phyloP scores from a whole-genome alignment of 495 filamentous ascomycete genomes.

The Talaromyces liani region DNA sequence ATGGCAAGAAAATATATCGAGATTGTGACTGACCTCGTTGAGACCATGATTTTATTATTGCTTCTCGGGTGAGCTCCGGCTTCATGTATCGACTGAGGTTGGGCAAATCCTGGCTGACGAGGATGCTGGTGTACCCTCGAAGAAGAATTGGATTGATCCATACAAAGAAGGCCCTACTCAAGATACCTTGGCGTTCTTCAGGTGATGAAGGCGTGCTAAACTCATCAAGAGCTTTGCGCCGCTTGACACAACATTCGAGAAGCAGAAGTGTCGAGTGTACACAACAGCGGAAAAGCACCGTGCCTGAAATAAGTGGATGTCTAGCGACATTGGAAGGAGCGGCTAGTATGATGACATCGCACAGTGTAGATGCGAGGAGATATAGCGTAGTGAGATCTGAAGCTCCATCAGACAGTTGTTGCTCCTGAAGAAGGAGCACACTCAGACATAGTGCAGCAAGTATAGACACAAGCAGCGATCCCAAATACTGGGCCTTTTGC shows the following conservation, averaged over 20 bases:
- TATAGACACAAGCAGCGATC: neutral
- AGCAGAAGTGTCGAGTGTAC: neutral
- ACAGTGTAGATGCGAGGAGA: neutral
- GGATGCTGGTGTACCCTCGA: neutral
- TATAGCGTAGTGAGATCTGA: neutral
- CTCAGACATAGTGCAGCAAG: neutral
- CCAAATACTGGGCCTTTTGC: neutral
- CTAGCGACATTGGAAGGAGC: neutral
- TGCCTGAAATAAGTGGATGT: neutral
- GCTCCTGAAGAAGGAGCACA: neutral
- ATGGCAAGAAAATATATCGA: neutral
- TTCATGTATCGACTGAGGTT: neutral
- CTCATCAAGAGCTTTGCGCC: neutral
- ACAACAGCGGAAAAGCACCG: neutral
- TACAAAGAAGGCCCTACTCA: neutral
- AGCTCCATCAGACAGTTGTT: neutral
- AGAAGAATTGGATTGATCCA: conserved; percentile 6
- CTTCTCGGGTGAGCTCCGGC: neutral
- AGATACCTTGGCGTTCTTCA: neutral
- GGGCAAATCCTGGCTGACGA: neutral
- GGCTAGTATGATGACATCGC: neutral
- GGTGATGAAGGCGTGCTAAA: neutral
- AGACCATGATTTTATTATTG: neutral
- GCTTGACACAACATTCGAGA: neutral
- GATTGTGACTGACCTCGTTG: neutral